Evolutionary conservation across 345 rosid genomes (phyloP), one percentile per base, ranked within the genome.

Genomic region (Pelargonium nanum): DNA sequence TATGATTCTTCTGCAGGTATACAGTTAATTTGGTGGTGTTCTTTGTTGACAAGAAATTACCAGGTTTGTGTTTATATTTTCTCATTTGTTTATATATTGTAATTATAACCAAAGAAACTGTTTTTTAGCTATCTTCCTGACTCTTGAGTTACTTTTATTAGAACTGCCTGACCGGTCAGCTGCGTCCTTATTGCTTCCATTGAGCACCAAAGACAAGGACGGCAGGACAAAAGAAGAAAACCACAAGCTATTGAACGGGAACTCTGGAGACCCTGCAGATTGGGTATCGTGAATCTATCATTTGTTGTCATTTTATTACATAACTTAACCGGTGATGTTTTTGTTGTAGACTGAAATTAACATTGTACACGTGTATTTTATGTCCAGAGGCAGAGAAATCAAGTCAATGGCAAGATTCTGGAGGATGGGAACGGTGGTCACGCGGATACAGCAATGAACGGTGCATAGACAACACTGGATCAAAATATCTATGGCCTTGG

Each of bases 201-300:
- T 88, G 70, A 83, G 77, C 57, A 68, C 72, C 66, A 78, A 74
- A 71, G 85, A 85, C 66, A 92, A 81, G 64, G 96, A 91, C 48
- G 63, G 68, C 55, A 74, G 76, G 72, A 78, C 64, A 65, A 89
- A 86, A 81, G 99, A 90, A 77, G 99, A 86, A 81, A 90, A 79
- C 70, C 91, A 81, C 83, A 94, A 90, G 85, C 95, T 88, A 61
- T 70, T 90, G 76, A 94, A 94, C 66, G 99, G 99, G 74, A 86
- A 85, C 54, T 69, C 84, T 7, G 80, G 62, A 17, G 98, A 92
- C 53, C 84, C 98, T 74, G 78, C 95, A 55, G 99, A 93, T 65
- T 77, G 97, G 96, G 99, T 93, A 83, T 26, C 1, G 58, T 4
- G 66, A 65, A 58, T 59, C 55, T 23, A 53, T 12, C 48, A 40